phyloP scores from a whole-genome alignment of 345 rosid species.

The Citrus hindsii region DNA sequence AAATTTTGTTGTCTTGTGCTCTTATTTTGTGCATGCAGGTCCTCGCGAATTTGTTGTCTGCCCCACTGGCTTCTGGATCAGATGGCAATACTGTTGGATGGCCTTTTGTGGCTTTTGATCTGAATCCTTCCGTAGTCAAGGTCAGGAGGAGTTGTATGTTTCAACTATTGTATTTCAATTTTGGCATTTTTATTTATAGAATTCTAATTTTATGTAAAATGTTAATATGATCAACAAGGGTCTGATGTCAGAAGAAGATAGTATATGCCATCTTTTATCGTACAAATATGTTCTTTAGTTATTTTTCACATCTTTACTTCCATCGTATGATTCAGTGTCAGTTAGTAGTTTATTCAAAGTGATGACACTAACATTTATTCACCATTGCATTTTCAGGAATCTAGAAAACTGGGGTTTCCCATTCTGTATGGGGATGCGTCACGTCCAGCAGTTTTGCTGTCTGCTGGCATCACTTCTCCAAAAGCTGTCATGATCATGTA shows the following conservation, averaged over 20 bases:
- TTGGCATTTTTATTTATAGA: background rate
- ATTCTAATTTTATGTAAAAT: background rate
- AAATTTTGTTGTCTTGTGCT: background rate
- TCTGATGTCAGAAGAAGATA: background rate
- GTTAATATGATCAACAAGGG: background rate
- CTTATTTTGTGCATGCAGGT: constrained; percentile 46
- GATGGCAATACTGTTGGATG: constrained; percentile 58
- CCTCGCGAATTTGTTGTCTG: constrained; percentile 84
- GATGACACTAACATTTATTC: background rate
- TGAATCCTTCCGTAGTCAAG: constrained; percentile 87
- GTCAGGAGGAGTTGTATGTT: constrained; percentile 29
- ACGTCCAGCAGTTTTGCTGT: constrained; percentile 71
- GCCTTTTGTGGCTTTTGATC: constrained; percentile 91
- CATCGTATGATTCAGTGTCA: background rate
- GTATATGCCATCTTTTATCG: background rate
- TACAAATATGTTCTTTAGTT: background rate
- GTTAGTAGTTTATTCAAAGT: background rate
- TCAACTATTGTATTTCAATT: background rate
- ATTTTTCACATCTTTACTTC: background rate
- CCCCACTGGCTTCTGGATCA: constrained; percentile 72
- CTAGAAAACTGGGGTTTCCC: constrained; percentile 83
- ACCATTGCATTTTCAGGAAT: constrained; percentile 42
- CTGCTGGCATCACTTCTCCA: constrained; percentile 87
- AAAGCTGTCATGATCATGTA: constrained; percentile 95
- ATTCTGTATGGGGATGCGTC: constrained; percentile 91